A percentile compares a stretch with the other conserved stretches of the same genome.
phyloP scores from a whole-genome alignment of 2,329 filamentous ascomycete genomes.

The Drechslerella dactyloides region DNA sequence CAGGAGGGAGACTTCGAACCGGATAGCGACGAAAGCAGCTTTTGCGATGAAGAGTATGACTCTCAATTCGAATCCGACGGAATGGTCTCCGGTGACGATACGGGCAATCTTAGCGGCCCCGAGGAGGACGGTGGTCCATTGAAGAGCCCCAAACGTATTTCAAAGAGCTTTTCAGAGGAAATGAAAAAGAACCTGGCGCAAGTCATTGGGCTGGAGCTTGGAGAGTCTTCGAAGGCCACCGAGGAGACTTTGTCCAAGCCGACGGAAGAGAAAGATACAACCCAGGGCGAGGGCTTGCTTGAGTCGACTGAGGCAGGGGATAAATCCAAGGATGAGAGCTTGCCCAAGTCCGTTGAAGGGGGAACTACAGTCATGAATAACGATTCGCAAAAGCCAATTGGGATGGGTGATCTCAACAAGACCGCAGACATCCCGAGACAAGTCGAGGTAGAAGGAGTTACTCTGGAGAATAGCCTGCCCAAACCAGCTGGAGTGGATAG shows the following conservation, averaged over 20 bases:
- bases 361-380: neutral
- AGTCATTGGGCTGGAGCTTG: constrained; percentile 33
- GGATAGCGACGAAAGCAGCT: constrained; percentile 45
- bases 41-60: constrained; percentile 46
- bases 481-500: neutral
- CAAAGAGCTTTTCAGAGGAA: constrained; percentile 33
- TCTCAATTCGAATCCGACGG: constrained; percentile 46
- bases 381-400: constrained; percentile 8
- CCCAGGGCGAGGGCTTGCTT: neutral
- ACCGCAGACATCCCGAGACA: neutral
- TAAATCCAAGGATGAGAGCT: neutral
- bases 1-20: constrained; percentile 39
- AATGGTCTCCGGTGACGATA: constrained; percentile 34
- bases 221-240: neutral
- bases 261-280: constrained; percentile 6
- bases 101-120: constrained; percentile 38
- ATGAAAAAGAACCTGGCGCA: constrained; percentile 36
- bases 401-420: constrained; percentile 6
- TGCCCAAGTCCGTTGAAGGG: neutral
- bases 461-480: neutral
- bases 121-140: constrained; percentile 43
- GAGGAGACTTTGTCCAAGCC: too few species aligned
- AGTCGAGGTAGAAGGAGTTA: neutral
- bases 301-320: constrained; percentile 1
- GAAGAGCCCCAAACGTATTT: constrained; percentile 45